Evolutionary conservation across 2,329 filamentous ascomycete genomes (phyloP).

Genomic region (Clarireedia paspali): DNA sequence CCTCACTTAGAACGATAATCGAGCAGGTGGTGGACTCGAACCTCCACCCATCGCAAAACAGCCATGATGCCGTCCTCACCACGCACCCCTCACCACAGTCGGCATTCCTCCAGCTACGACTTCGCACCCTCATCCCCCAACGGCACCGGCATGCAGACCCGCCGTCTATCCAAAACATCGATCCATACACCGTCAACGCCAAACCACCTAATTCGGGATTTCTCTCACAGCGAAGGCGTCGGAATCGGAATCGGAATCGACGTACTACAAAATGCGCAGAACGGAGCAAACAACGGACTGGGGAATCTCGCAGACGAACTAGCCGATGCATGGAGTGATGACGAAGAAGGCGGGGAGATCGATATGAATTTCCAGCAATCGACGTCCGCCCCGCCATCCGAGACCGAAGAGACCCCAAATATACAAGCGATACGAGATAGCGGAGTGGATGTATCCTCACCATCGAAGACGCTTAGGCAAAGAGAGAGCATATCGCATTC

Average conservation of each 20-base stretch:
- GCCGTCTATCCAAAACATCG: constrained; percentile 26
- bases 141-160: constrained; percentile 12
- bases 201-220: constrained; percentile 10
- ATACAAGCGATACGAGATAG: constrained; percentile 30
- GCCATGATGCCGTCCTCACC: constrained; percentile 39
- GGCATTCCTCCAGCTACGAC: constrained; percentile 49
- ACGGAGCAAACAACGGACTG: constrained; percentile 45
- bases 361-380: constrained; percentile 32
- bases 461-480: constrained; percentile 1
- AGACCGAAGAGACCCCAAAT: constrained; percentile 22
- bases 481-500: constrained; percentile 11
- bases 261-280: constrained; percentile 28
- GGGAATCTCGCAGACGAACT: constrained; percentile 78
- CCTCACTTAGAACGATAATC: neutral
- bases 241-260: constrained; percentile 17
- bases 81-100: constrained; percentile 51
- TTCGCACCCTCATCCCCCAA: constrained; percentile 28
- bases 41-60: constrained; percentile 1
- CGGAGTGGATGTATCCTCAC: constrained; percentile 27
- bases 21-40: constrained; percentile 8
- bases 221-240: neutral
- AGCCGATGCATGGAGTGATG: constrained; percentile 63
- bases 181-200: constrained; percentile 25
- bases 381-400: neutral
- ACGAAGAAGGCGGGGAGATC: constrained; percentile 49